Evolutionary conservation across 352 stramenopile genomes (phyloP).

Genomic region (Blastocystis sp.): DNA sequence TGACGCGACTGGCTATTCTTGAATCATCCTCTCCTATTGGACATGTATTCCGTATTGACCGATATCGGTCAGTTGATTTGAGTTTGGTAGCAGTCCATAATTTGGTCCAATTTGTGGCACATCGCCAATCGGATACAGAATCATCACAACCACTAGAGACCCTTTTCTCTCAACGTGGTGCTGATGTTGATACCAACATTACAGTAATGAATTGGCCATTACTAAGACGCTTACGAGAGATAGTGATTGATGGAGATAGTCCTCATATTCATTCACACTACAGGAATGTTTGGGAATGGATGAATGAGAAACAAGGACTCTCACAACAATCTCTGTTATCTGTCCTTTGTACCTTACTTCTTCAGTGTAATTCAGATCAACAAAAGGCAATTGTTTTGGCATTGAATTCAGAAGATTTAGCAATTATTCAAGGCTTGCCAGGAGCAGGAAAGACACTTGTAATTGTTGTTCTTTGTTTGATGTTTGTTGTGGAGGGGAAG

Average conservation of each 20-base stretch:
- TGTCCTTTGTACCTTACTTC: neutral
- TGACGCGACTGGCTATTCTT: neutral
- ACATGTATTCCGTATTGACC: neutral
- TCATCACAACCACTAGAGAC: neutral
- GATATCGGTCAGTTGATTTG: neutral
- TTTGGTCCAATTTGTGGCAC: neutral
- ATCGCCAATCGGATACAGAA: no score
- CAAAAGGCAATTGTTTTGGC: neutral
- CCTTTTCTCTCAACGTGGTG: conserved; percentile 1
- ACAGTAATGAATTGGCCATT: neutral
- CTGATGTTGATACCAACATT: neutral
- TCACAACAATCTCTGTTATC: neutral
- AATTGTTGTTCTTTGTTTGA: conserved; percentile 1
- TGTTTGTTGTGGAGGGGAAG: conserved; percentile 26
- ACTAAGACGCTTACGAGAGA: conserved; percentile 18
- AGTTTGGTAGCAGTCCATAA: neutral
- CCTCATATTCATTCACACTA: neutral
- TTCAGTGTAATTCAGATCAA: conserved; percentile 37
- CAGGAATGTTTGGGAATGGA: neutral
- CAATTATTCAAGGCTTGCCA: conserved; percentile 32
- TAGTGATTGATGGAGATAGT: conserved; percentile 15
- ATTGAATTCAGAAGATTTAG: conserved; percentile 32
- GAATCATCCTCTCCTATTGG: neutral
- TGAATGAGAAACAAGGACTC: no score
- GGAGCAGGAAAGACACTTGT: conserved; percentile 56